Evolutionary conservation across 495 filamentous ascomycete species (phyloP).

Genomic region (Sordaria brevicollis): DNA sequence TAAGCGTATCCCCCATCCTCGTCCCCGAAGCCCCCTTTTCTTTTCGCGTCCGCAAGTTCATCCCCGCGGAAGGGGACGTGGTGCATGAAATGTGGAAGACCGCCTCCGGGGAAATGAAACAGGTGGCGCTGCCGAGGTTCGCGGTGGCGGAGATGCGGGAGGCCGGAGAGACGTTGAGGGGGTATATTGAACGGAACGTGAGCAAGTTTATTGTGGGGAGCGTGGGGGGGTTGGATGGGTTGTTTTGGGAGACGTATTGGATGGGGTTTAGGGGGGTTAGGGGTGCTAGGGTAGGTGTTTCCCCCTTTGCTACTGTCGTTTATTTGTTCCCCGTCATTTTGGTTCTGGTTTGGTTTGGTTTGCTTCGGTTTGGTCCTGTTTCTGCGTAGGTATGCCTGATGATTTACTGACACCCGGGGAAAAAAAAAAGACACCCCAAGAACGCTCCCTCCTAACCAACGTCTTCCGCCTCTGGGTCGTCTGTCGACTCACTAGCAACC

Average conservation of each 20-base stretch:
- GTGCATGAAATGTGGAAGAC: constrained; percentile 15
- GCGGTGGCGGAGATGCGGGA: constrained; percentile 15
- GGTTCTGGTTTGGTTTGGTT: not conserved
- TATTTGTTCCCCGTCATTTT: too few relatives aligned
- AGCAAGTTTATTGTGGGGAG: constrained; percentile 6
- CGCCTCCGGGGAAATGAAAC: not conserved
- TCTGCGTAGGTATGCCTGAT: too few relatives aligned
- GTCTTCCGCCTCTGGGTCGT: constrained; percentile 18
- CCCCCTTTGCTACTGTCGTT: too few relatives aligned
- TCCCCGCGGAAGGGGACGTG: constrained; percentile 12
- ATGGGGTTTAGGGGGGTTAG: constrained; percentile 14
- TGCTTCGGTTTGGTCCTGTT: too few relatives aligned
- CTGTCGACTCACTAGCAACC: constrained; percentile 17
- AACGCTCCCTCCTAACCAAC: constrained; percentile 13
- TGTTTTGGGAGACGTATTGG: constrained; percentile 16
- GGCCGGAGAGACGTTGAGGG: constrained; percentile 11
- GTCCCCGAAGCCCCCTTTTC: constrained; percentile 8
- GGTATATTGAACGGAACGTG: constrained; percentile 12
- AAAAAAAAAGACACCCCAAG: constrained; percentile 10
- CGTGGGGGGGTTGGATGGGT: constrained; percentile 7
- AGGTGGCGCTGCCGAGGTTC: constrained; percentile 8
- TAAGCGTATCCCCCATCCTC: constrained; percentile 10
- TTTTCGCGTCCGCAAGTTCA: constrained; percentile 13
- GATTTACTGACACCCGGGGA: too few relatives aligned
- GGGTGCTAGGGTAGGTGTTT: constrained; percentile 9